Conservation (phyloP, 75 land plant genomes). For the Sequoia sempervirens region DNA sequence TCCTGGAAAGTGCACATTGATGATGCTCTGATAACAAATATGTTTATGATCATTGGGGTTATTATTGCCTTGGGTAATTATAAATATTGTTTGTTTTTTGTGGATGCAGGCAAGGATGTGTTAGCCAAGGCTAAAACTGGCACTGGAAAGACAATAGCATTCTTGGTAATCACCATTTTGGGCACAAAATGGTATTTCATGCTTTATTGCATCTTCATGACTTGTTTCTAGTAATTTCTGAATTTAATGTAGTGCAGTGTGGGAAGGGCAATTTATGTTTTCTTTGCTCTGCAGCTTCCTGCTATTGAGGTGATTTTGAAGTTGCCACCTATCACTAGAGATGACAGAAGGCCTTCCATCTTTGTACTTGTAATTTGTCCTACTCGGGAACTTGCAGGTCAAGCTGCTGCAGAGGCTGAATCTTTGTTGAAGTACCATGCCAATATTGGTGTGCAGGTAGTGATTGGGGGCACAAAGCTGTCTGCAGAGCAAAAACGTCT, state of each 20-base stretch:
- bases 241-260: not conserved
- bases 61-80: not conserved
- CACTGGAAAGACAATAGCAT: constrained; percentile 98
- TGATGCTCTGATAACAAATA: not conserved
- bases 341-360: constrained; percentile 55
- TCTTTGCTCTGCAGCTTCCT: constrained; percentile 70
- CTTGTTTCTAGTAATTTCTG: not conserved
- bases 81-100: not conserved
- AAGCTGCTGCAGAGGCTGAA: constrained; percentile 88
- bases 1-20: not conserved
- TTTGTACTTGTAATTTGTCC: constrained; percentile 86
- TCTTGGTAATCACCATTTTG: constrained; percentile 55
- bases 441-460: constrained; percentile 89
- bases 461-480: constrained; percentile 85
- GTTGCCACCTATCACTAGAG: constrained; percentile 33
- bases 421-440: constrained; percentile 79
- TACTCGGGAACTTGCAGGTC: constrained; percentile 93
- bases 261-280: not conserved
- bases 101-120: constrained; percentile 79
- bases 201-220: not conserved
- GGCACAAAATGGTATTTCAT: not conserved
- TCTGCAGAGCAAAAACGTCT: constrained; percentile 73
- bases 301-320: constrained; percentile 80
- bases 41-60: not conserved
- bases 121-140: constrained; percentile 97